Evolutionary conservation across 345 rosid species (phyloP).

Genomic region (Pistacia integerrima): DNA sequence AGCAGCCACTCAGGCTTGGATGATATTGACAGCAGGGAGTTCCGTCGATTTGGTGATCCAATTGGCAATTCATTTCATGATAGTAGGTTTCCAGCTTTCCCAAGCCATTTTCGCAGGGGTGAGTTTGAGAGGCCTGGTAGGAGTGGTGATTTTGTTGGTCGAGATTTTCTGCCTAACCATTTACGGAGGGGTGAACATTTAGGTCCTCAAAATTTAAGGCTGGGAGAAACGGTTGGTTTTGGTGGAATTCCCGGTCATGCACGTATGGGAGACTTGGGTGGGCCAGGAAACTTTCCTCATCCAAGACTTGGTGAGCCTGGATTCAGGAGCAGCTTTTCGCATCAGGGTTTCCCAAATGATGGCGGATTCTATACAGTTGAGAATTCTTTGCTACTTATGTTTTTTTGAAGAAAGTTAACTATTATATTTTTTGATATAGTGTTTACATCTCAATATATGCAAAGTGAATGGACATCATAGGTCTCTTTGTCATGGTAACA

Average conservation of each 20-base stretch:
- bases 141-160: constrained; percentile 39
- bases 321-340: constrained; percentile 55
- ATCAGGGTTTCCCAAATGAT: constrained; percentile 42
- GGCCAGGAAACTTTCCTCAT: constrained; percentile 40
- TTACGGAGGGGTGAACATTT: constrained; percentile 53
- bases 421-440: neutral
- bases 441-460: neutral
- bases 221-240: constrained; percentile 37
- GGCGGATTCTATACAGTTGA: constrained; percentile 56
- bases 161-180: constrained; percentile 44
- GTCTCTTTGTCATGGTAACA: constrained; percentile 14
- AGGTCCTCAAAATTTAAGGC: constrained; percentile 43
- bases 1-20: constrained; percentile 25
- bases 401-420: neutral
- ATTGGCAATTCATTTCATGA: constrained; percentile 35
- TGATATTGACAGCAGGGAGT: constrained; percentile 47
- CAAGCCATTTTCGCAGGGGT: constrained; percentile 43
- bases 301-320: constrained; percentile 62
- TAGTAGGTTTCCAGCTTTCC: constrained; percentile 43
- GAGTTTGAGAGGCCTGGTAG: constrained; percentile 59
- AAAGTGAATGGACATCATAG: neutral
- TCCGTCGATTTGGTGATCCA: constrained; percentile 39
- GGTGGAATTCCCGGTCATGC: constrained; percentile 42
- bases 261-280: constrained; percentile 44
- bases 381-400: constrained; percentile 24